Evolutionary conservation across 371 early-diverging fungal genomes (phyloP).

Genomic region (Circinella umbellata): DNA sequence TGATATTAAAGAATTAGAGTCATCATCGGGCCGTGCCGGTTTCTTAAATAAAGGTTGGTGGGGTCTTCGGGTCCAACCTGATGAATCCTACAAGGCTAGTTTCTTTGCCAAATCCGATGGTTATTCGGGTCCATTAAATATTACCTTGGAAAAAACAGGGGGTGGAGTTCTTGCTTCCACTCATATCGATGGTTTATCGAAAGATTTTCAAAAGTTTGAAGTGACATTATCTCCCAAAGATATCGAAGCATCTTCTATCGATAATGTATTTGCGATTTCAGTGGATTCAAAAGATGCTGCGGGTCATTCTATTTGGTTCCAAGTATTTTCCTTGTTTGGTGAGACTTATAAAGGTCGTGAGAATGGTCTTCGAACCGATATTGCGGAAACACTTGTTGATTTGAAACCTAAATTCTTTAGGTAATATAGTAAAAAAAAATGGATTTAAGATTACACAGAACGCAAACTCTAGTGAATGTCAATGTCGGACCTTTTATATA

Average conservation of each 20-base stretch:
- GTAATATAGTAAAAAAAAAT: not conserved
- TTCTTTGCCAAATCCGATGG: slow-evolving; percentile 28
- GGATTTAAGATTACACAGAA: too few species aligned
- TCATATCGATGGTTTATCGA: slow-evolving; percentile 10
- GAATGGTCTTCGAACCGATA: slow-evolving; percentile 30
- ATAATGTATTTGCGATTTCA: slow-evolving; percentile 24
- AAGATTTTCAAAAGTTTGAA: slow-evolving; percentile 20
- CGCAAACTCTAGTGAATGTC: too few species aligned
- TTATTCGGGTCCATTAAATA: slow-evolving; percentile 21
- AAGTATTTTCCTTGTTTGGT: slow-evolving; percentile 33
- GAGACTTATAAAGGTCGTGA: slow-evolving; percentile 28
- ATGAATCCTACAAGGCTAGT: slow-evolving; percentile 22
- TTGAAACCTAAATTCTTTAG: slow-evolving; percentile 28
- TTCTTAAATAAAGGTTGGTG: slow-evolving; percentile 29
- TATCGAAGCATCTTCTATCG: slow-evolving; percentile 13
- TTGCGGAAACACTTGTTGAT: slow-evolving; percentile 20
- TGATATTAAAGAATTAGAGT: slow-evolving; percentile 15
- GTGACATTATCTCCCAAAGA: slow-evolving; percentile 13
- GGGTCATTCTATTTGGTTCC: slow-evolving; percentile 26
- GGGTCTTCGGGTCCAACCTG: slow-evolving; percentile 25
- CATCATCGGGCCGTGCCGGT: slow-evolving; percentile 17
- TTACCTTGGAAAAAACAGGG: slow-evolving; percentile 19
- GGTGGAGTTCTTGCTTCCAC: slow-evolving; percentile 18
- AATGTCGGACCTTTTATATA: too few species aligned
- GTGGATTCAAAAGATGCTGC: slow-evolving; percentile 15